Base-by-base conservation (phyloP, 306 rosid genomes). In the Vigna radiata region DNA sequence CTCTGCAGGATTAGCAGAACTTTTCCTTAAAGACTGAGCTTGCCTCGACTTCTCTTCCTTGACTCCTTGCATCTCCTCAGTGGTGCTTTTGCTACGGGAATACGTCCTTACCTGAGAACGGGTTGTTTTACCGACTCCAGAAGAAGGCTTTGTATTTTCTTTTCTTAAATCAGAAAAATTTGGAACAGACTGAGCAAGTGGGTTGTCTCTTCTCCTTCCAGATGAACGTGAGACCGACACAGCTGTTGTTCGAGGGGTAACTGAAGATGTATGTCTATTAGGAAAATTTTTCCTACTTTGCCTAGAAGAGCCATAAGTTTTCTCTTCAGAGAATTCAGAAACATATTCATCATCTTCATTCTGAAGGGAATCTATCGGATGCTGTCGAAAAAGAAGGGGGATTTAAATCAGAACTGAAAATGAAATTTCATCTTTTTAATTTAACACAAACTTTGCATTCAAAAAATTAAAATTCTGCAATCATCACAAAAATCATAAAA, bases 91-190 rank as follows among this genome's bases (percentile, higher is more conserved):
- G 90, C 90, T 90, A 58, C 90, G 96, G 72, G 80, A 69, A 81
- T 82, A 74, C 77, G 77, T 87, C 82, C 96, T 93, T 77, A 74
- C 84, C 90, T 89, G 97, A 18, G 90, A 63, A 50, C 98, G 91
- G 21, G 82, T 53, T 2, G 92, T 65, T 87, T 93, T 93, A 80
- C 94, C 79, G 52, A 80, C 88, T 84, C 90, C 98, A 70, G 88
- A 84, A 64, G 82, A 72, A 75, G 98, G 98, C 81, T 87, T 96
- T 11, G 99, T 91, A 76, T 93, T 96, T 86, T 96, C 99, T 87
- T 96, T 96, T 82, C 98, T 89, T 63, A 96, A 83, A 85, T 96
- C 99, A 68, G 98, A 87, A 79, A 93, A 96, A 83, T 96, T 96
- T 37, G 98, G 99, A 73, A 96, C 97, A 62, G 98, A 96, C 78